phyloP scores from a whole-genome alignment of 1,284 basidiomycete genomes.

The Fistulinella staudtii region DNA sequence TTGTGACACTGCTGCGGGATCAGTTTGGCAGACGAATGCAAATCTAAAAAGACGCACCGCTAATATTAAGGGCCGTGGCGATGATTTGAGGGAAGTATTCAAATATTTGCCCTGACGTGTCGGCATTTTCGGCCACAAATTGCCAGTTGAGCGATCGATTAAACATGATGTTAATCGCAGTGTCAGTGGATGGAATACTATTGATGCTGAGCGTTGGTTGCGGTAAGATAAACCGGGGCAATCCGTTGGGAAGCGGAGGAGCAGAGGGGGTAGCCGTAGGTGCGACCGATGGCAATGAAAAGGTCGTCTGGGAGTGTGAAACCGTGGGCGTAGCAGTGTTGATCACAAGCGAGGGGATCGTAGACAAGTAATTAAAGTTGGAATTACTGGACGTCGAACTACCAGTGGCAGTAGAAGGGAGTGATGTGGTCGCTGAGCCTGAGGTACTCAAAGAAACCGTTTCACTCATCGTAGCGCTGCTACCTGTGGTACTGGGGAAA shows the following conservation, averaged over 20 bases:
- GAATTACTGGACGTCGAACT: constrained; percentile 19
- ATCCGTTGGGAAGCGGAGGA: constrained; percentile 49
- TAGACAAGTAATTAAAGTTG: constrained; percentile 35
- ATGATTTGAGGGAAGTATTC: constrained; percentile 53
- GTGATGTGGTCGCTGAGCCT: constrained; percentile 18
- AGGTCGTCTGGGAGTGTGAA: constrained; percentile 40
- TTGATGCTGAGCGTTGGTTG: constrained; percentile 25
- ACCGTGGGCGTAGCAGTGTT: constrained; percentile 29
- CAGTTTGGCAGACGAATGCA: not conserved
- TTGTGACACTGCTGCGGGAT: constrained; percentile 27
- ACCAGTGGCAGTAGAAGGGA: constrained; percentile 15
- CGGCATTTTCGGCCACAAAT: constrained; percentile 49
- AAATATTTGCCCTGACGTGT: constrained; percentile 62
- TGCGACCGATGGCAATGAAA: constrained; percentile 24
- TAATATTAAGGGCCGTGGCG: constrained; percentile 43
- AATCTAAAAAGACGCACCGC: constrained; percentile 36
- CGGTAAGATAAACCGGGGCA: constrained; percentile 63
- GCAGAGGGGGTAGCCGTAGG: constrained; percentile 33
- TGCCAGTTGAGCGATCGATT: constrained; percentile 54
- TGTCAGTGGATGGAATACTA: constrained; percentile 37
- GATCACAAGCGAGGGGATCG: constrained; percentile 44
- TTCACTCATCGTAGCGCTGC: not conserved
- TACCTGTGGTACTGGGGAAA: constrained; percentile 18
- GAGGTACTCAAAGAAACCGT: constrained; percentile 3
- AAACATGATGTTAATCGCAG: constrained; percentile 58